Base-by-base conservation (phyloP, 345 rosid genomes). In the Alliaria petiolata region DNA sequence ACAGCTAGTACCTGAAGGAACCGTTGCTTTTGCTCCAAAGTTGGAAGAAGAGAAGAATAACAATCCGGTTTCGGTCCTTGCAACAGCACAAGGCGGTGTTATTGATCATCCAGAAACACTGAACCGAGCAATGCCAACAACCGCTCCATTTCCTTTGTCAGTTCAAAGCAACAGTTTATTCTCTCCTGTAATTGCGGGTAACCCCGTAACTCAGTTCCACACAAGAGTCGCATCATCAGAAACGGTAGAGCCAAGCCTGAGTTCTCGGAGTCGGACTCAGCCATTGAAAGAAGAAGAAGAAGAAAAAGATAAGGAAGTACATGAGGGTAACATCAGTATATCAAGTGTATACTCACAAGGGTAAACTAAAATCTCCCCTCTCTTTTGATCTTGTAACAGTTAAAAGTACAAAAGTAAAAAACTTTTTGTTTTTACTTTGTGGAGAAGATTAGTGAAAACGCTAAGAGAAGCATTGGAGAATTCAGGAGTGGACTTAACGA, bases 401-500 rank as follows among this genome's bases (percentile, higher is more conserved):
- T n/a, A 1, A 17, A 75, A 36, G 2, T 8, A 2, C 34, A 44
- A 43, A 22, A 1, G 13, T 14, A 2, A n/a, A n/a, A 5, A 57
- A 4, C 5, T 0, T 42, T 31, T 9, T 9, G 8, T 11, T 19
- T 11, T 19, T 25, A 36, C 1, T 19, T 2, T 65, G 34, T 67
- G 54, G 40, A 64, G 74, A 85, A 95, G 99, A 81, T 81, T 95
- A 81, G 70, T 92, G 65, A 88, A 82, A 66, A 85, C 89, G 38
- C 66, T 95, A 56, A 92, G 86, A 14, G 89, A 84, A 84, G 93
- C 96, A 31, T 81, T 95, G 69, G 87, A 88, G 76, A 85, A 78
- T 52, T 85, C 96, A 38, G 99, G 99, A 62, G 96, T 95, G 40
- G 98, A 95, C 79, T 80, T 95, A 51, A 85, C 98, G 10, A 78